Evolutionary conservation across 75 land plant species (phyloP), one percentile per base, ranked within the genome.

Genomic region (Pseudotsuga menziesii): DNA sequence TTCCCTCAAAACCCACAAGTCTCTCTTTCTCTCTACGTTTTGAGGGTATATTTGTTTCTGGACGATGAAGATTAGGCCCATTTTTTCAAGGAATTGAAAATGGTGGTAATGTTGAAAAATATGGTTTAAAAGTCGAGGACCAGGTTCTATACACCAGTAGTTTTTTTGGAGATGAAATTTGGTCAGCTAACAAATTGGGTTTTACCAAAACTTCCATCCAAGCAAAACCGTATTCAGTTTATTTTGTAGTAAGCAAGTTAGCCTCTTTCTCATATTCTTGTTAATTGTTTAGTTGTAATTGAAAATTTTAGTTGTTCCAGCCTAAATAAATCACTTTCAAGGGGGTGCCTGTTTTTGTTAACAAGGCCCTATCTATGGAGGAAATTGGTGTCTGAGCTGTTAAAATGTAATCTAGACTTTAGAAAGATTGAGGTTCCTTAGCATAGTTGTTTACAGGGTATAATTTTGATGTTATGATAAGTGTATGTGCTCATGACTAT

Each of bases 121-220:
- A 98, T 19, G 99, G 99, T 3, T 79, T 97, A 36, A 94, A 94
- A 73, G 81, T 80, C 1, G 99, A 98, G 26, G 99, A 97, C 64
- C 98, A 97, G 73, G 99, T 97, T 1, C 56, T 97, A 17, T 97
- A 97, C 82, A 97, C 99, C 17, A 97, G 98, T 82, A 97, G 99
- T 79, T 97, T 97, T 85, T 97, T 97, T 81, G 99, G 99, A 17
- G 99, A 94, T 84, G 99, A 97, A 78, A 84, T 97, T 0, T 97
- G 99, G 99, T 98, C 99, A 59, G 98, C 99, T 56, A 98, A 97
- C 75, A 97, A 97, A 74, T 87, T 97, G 20, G 95, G 98, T 12
- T 91, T 97, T 61, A 97, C 99, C 73, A 97, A 94, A 87, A 97
- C 99, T 32, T 98, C 99, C 69, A 91, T 97, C 61, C 94, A 97